Base-by-base conservation (phyloP, 2,329 filamentous ascomycete species). In the Cryoendolithus antarcticus region DNA sequence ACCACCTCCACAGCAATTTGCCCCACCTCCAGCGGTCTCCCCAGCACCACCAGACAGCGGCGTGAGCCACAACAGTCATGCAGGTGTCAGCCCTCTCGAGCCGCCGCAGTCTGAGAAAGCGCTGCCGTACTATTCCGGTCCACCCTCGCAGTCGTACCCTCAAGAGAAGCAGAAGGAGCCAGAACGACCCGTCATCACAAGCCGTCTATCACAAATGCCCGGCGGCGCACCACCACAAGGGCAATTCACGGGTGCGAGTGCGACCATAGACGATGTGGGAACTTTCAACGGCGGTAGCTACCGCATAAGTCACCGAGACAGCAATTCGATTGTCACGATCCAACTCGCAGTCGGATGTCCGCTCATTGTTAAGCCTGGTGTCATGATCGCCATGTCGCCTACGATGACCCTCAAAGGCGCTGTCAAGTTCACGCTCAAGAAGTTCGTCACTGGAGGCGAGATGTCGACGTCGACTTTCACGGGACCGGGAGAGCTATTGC, bases 261-360 rank as follows among this genome's bases (percentile, higher is more conserved):
- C 80, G 1, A 71, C 73, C 1, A 24, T 52, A 8, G 91, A 96
- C 59, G 88, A 94, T 50, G 76, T 93, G 2, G 91, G 91, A n/a
- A 91, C 82, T 0, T 98, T 96, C 68, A 96, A 96, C 57, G 91
- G 91, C 10, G 91, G 91, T 9, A 89, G 83, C 55, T 98, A 89
- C 59, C 74, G 91, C 32, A 86, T 96, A 56, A 91, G 84, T 54
- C 91, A 98, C 57, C 74, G 91, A 12, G 86, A 95, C 60, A 80
- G 77, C 42, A 98, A 96, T 59, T 86, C 83, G 1, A 80, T 95
- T 48, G 62, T 95, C 45, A 96, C 88, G 0, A 63, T 95, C 13
- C 89, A 95, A 60, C 65, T 96, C 34, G 89, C 89, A 9, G 82
- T 91, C 59, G 86, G 86, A 2, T 93, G 85, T 52, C 89, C 89